Evolutionary conservation across 2,329 filamentous ascomycete species (phyloP).

Genomic region (Fusarium fujikuroi): DNA sequence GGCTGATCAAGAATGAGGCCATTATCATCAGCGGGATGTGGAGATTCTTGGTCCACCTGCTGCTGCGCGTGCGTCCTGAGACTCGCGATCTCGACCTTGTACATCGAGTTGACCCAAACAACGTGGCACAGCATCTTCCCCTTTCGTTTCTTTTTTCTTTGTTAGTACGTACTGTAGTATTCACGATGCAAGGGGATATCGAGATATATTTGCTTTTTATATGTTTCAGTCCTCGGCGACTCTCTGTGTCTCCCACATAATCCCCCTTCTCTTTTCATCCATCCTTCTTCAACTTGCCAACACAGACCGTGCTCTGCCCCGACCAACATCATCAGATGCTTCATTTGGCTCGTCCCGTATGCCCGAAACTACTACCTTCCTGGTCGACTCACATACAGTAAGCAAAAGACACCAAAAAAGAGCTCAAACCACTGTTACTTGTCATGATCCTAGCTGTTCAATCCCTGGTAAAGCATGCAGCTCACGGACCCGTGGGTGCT

Average conservation of each 20-base stretch:
- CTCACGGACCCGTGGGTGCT: conserved; percentile 6
- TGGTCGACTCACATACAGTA: conserved; percentile 1
- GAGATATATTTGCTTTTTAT: conserved; percentile 10
- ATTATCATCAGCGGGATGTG: conserved; percentile 28
- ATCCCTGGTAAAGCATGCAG: conserved; percentile 7
- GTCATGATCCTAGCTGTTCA: conserved; percentile 22
- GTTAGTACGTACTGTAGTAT: neutral
- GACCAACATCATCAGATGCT: conserved; percentile 6
- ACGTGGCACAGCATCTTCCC: neutral
- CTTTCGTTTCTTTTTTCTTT: conserved; percentile 7
- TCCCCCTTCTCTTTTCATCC: neutral
- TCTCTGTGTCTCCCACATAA: neutral
- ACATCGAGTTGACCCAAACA: conserved; percentile 8
- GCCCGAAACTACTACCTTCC: conserved; percentile 19
- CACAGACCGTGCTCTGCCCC: neutral
- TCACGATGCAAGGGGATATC: neutral
- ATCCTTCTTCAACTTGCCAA: neutral
- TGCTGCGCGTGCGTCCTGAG: conserved; percentile 4
- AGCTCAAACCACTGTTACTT: neutral
- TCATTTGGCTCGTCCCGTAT: conserved; percentile 6
- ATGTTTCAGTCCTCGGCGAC: neutral
- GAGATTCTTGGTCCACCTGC: conserved; percentile 12
- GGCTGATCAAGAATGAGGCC: conserved; percentile 38
- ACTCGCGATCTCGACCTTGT: conserved; percentile 19
- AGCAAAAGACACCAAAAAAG: neutral